These are phyloP conservation scores for Penicillium cosmopolitanum DNA, from an alignment of 495 filamentous ascomycete species.

Conservation along the genomic window DNA sequence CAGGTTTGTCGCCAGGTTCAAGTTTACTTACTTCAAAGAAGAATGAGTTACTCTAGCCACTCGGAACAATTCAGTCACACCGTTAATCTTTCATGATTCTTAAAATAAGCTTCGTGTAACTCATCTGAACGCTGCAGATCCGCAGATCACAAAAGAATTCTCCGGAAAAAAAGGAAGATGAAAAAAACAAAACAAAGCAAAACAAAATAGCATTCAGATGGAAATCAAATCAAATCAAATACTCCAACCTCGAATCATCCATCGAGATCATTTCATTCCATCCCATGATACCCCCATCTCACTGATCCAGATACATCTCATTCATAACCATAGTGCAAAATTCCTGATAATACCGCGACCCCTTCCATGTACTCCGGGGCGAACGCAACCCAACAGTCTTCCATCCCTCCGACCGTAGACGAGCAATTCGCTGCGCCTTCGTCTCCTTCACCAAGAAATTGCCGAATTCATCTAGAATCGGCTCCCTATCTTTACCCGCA, in stretches of 20 bases:
- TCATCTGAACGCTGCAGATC: neutral
- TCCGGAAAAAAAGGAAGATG: neutral
- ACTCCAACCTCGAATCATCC: neutral
- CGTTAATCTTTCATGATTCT: neutral
- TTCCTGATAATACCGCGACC: slow-evolving; percentile 38
- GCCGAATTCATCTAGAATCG: slow-evolving; percentile 23
- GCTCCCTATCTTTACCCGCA: neutral
- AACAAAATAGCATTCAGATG: neutral
- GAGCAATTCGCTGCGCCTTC: slow-evolving; percentile 38
- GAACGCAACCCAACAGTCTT: slow-evolving; percentile 38
- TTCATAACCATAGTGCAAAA: slow-evolving; percentile 38
- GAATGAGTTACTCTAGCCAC: too few species aligned
- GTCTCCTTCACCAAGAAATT: slow-evolving; percentile 32
- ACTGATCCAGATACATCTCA: slow-evolving; percentile 32
- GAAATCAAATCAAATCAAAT: neutral
- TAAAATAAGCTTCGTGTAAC: neutral
- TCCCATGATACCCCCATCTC: neutral
- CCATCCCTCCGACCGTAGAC: slow-evolving; percentile 41
- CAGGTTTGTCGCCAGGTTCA: too few species aligned
- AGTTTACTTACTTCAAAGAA: too few species aligned
- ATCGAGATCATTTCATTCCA: neutral
- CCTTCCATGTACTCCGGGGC: slow-evolving; percentile 40
- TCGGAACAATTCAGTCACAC: too few species aligned
- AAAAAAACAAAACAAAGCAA: neutral
- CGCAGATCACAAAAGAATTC: neutral